A percentile compares a stretch with the other conserved stretches of the same genome.
Conservation (phyloP, 2,329 filamentous ascomycete species). For the Fusarium equiseti region DNA sequence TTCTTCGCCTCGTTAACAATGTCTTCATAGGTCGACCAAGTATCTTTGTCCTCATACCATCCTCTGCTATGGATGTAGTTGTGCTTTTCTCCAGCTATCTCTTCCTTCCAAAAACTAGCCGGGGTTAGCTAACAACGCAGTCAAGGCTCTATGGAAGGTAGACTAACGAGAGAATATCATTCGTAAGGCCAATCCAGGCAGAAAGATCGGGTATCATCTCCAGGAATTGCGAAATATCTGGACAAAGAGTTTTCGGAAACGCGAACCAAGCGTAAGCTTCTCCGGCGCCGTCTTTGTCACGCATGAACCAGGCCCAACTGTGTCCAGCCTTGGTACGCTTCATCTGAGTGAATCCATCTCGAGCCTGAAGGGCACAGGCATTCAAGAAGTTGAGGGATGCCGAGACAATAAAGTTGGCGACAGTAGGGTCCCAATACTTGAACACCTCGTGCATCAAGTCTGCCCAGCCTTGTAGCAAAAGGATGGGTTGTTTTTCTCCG, state of each 20-base stretch:
- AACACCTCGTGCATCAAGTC: constrained; percentile 8
- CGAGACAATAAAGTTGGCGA: constrained; percentile 24
- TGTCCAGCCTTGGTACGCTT: constrained; percentile 4
- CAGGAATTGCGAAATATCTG: constrained; percentile 15
- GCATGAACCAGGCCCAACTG: constrained; percentile 29
- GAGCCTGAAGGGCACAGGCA: constrained; percentile 9
- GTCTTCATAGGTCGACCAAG: neutral
- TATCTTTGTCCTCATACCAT: constrained; percentile 20
- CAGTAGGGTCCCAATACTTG: constrained; percentile 13
- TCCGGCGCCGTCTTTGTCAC: constrained; percentile 22
- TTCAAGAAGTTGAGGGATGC: constrained; percentile 23
- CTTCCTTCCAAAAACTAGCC: constrained; percentile 19
- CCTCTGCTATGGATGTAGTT: constrained; percentile 24
- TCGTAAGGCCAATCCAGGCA: constrained; percentile 7
- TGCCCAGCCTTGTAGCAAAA: constrained; percentile 18
- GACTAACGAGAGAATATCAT: constrained; percentile 19
- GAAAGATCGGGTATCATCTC: constrained; percentile 22
- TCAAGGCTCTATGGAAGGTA: fast-evolving
- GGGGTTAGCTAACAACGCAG: fast-evolving
- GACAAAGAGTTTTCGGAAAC: constrained; percentile 2
- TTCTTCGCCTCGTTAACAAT: neutral
- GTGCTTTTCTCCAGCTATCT: constrained; percentile 3
- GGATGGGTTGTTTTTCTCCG: neutral
- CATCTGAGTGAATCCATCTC: neutral
- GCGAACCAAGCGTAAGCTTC: constrained; percentile 28